These are phyloP conservation scores for Gracilaria caudata DNA, from an alignment of 23 red algal species.

Conservation along the genomic window DNA sequence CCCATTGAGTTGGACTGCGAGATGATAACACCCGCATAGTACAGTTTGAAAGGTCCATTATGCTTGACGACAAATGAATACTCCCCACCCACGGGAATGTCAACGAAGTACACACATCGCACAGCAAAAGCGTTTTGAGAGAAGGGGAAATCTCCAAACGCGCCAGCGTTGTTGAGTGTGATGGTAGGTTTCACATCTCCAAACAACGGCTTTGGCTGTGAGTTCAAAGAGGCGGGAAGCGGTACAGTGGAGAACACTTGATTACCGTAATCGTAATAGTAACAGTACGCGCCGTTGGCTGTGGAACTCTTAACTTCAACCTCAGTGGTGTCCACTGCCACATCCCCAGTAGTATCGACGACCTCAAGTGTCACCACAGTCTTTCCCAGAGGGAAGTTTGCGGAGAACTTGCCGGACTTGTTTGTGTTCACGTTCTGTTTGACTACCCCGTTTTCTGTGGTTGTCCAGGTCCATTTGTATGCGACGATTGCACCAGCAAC, in stretches of 20 bases:
- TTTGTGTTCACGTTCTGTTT: slow-evolving; percentile 37
- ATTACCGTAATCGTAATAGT: slow-evolving; percentile 62
- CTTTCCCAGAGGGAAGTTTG: slow-evolving; percentile 64
- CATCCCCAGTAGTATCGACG: slow-evolving; percentile 64
- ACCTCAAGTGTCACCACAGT: slow-evolving; percentile 60
- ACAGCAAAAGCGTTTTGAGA: slow-evolving; percentile 54
- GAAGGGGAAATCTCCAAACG: slow-evolving; percentile 44
- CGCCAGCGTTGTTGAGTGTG: slow-evolving; percentile 25
- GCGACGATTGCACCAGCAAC: slow-evolving; percentile 61
- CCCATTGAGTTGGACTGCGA: slow-evolving; percentile 56
- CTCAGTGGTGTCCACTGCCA: slow-evolving; percentile 30
- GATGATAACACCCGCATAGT: slow-evolving; percentile 26
- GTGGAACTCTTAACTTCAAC: slow-evolving; percentile 61
- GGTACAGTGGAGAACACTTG: slow-evolving; percentile 45
- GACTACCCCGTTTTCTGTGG: slow-evolving; percentile 17
- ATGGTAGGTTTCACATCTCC: slow-evolving; percentile 43
- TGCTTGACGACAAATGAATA: slow-evolving; percentile 57
- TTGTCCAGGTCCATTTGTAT: slow-evolving; percentile 62
- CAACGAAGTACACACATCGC: slow-evolving; percentile 63
- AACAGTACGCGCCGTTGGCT: slow-evolving; percentile 59
- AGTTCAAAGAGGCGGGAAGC: slow-evolving; percentile 7
- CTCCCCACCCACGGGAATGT: slow-evolving; percentile 36
- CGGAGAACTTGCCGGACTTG: slow-evolving; percentile 53
- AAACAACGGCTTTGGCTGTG: slow-evolving; percentile 37
- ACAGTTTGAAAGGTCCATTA: slow-evolving; percentile 68